These are phyloP conservation scores for Quercus dentata DNA, from an alignment of 306 rosid genomes.

Conservation along the genomic window DNA sequence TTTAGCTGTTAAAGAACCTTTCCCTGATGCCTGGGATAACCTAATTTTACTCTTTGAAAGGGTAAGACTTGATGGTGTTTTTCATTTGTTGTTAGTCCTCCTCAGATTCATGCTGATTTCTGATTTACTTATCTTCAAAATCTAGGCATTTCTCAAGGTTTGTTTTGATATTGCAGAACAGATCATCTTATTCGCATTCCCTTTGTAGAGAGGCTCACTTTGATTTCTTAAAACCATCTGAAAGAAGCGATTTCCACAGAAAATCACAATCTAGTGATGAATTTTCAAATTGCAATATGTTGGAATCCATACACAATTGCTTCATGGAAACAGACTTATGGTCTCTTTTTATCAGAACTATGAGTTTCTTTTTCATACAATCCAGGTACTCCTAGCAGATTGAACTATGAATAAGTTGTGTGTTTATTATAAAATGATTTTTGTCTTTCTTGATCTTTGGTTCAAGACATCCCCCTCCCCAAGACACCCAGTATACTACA, in stretches of 20 bases:
- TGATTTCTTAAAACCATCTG: constrained; percentile 46
- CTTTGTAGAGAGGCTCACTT: constrained; percentile 34
- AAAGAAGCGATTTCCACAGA: constrained; percentile 24
- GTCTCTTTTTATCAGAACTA: constrained; percentile 63
- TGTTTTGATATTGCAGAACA: constrained; percentile 67
- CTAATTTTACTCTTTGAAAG: constrained; percentile 75
- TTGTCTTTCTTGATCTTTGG: background rate
- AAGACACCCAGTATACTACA: too few species aligned
- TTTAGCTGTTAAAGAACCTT: constrained; percentile 83
- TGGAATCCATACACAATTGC: constrained; percentile 29
- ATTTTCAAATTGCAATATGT: constrained; percentile 15
- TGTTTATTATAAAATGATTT: background rate
- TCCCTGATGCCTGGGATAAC: constrained; percentile 91
- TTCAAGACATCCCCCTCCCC: background rate
- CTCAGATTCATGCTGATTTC: constrained; percentile 1
- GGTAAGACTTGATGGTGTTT: constrained; percentile 40
- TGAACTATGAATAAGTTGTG: background rate
- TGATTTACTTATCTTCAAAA: background rate
- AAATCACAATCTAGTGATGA: constrained; percentile 27
- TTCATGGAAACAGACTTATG: constrained; percentile 43
- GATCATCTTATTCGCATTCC: constrained; percentile 48
- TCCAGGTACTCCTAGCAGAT: constrained; percentile 59
- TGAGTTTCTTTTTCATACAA: constrained; percentile 71
- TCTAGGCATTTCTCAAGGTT: constrained; percentile 26
- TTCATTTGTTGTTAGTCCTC: background rate